Conservation (phyloP, 108 stramenopile species). For the Skeletonema tropicum region DNA sequence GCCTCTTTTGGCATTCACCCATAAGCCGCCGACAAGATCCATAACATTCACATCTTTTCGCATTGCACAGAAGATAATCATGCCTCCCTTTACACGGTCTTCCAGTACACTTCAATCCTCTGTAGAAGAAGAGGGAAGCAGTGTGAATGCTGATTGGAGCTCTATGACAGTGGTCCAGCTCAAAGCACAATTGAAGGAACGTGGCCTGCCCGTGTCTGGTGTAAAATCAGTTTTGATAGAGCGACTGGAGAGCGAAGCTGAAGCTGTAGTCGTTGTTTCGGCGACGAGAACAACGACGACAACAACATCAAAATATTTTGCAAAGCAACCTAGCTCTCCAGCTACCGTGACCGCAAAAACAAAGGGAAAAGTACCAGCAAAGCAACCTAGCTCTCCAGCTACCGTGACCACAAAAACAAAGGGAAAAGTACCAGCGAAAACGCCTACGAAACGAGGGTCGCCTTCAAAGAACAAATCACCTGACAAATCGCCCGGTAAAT, state of each 20-base stretch:
- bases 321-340: neutral
- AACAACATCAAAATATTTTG: slow-evolving; percentile 40
- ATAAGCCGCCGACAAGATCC: neutral
- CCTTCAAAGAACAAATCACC: slow-evolving; percentile 23
- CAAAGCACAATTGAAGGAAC: slow-evolving; percentile 25
- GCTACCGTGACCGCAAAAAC: neutral
- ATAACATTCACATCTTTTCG: neutral
- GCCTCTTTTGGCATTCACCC: neutral
- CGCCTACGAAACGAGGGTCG: slow-evolving; percentile 11
- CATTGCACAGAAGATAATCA: slow-evolving; percentile 5
- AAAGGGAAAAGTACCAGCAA: neutral
- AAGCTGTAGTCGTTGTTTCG: neutral
- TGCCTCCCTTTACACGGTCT: slow-evolving; percentile 44
- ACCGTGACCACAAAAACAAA: neutral
- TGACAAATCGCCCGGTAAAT: neutral
- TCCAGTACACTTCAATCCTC: slow-evolving; percentile 11
- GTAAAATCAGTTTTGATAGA: slow-evolving; percentile 32
- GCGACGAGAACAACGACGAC: slow-evolving; percentile 5
- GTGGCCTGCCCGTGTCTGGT: slow-evolving; percentile 29
- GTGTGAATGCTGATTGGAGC: slow-evolving; percentile 4
- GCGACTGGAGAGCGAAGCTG: slow-evolving; percentile 19
- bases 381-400: neutral
- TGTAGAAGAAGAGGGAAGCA: neutral
- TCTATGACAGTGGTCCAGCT: slow-evolving; percentile 32
- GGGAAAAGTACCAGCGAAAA: neutral